phyloP scores from a whole-genome alignment of 2,329 filamentous ascomycete genomes.

The Pyricularia pennisetigena region DNA sequence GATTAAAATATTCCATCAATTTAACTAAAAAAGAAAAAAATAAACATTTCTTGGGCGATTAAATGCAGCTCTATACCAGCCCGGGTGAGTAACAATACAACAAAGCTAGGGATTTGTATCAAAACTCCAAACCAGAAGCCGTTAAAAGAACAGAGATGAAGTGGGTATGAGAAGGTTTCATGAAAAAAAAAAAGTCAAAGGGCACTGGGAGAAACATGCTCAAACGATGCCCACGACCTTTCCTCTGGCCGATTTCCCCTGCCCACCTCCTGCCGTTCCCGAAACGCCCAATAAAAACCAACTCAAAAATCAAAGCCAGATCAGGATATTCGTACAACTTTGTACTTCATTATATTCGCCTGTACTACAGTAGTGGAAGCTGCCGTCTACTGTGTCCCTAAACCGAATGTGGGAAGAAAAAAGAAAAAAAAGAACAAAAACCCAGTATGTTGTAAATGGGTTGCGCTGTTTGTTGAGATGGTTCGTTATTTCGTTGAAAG shows the following conservation, averaged over 20 bases:
- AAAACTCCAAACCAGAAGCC: neutral
- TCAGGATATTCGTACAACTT: neutral
- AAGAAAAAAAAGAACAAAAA: neutral
- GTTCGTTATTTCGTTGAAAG: too few relatives aligned
- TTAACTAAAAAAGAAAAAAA: neutral
- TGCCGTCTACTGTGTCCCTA: neutral
- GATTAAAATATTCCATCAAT: neutral
- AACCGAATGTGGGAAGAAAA: neutral
- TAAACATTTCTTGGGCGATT: neutral
- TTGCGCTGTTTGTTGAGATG: neutral
- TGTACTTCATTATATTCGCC: neutral
- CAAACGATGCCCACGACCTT: neutral
- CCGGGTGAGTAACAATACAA: neutral
- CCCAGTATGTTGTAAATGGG: neutral
- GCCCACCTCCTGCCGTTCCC: neutral
- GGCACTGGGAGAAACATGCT: too few relatives aligned
- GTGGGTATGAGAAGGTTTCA: neutral
- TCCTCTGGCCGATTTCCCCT: neutral
- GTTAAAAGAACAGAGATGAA: neutral
- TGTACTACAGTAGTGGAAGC: neutral
- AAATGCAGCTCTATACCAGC: conserved; percentile 49
- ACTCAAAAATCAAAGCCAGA: neutral
- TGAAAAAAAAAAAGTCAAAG: neutral
- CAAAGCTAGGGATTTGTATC: neutral
- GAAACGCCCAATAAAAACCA: neutral